These are phyloP conservation scores for Lepiota venenata DNA, from an alignment of 768 basidiomycete genomes.

Conservation along the genomic window DNA sequence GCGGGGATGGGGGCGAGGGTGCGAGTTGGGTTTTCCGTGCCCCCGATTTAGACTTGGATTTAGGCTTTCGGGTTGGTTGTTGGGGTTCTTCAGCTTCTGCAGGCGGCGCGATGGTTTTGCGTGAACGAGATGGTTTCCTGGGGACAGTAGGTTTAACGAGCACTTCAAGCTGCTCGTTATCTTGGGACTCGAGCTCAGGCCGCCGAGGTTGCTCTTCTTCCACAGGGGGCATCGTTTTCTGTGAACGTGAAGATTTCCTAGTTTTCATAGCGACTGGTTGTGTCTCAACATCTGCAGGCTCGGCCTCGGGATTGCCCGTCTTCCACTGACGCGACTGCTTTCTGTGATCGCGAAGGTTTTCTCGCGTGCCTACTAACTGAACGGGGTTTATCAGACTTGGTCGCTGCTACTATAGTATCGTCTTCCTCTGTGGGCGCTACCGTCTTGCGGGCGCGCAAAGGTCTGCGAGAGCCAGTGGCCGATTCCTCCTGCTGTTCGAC, in stretches of 20 bases:
- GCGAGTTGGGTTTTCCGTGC: slow-evolving; percentile 3
- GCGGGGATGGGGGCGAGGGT: slow-evolving; percentile 1
- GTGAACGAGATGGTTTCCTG: slow-evolving; percentile 8
- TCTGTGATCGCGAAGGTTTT: slow-evolving; percentile 13
- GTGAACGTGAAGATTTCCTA: slow-evolving; percentile 6
- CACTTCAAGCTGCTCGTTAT: not conserved
- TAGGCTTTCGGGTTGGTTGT: slow-evolving; percentile 14
- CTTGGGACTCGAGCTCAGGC: slow-evolving; percentile 23
- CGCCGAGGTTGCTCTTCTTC: slow-evolving; percentile 14
- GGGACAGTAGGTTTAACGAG: not conserved
- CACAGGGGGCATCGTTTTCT: not conserved
- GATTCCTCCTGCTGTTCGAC: not conserved
- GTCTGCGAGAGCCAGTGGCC: not conserved
- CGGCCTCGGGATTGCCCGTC: not conserved
- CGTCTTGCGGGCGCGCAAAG: not conserved
- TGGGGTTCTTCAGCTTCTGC: slow-evolving; percentile 7
- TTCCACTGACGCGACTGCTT: slow-evolving; percentile 9
- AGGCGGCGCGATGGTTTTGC: slow-evolving; percentile 12
- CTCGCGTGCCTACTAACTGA: not conserved
- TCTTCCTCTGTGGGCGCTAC: slow-evolving; percentile 17
- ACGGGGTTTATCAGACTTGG: not conserved
- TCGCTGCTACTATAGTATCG: not conserved
- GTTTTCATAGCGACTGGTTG: not conserved
- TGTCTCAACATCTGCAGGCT: slow-evolving; percentile 6
- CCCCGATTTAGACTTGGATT: slow-evolving; percentile 14